Conservation (phyloP, 2,329 filamentous ascomycete species). For the Westerdykella aurantiaca region DNA sequence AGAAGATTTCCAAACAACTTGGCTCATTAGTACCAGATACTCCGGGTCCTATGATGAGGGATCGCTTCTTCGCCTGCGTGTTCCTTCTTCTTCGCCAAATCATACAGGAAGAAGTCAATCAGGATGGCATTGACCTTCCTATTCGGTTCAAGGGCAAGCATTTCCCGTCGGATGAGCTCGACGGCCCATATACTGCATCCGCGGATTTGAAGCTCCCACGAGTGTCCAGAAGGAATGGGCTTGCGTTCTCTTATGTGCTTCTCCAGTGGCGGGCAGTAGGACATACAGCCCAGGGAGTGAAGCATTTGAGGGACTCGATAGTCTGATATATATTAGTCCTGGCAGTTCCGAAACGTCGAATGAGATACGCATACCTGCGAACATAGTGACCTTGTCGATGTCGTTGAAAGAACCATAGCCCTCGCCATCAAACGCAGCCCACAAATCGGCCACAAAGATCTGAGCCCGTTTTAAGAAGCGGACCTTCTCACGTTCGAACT, state of each 20-base stretch:
- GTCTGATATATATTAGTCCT: conserved; percentile 46
- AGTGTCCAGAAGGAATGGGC: conserved; percentile 63
- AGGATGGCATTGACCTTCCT: conserved; percentile 75
- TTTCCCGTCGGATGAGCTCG: conserved; percentile 79
- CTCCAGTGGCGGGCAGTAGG: conserved; percentile 76
- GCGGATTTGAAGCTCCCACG: conserved; percentile 81
- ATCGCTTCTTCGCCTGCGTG: conserved; percentile 41
- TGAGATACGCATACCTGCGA: conserved; percentile 54
- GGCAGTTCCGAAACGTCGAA: conserved; percentile 2
- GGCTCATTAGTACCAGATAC: conserved; percentile 75
- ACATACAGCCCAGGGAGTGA: conserved; percentile 72
- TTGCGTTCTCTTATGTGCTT: conserved; percentile 60
- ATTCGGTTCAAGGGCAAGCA: conserved; percentile 65
- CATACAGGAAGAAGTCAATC: conserved; percentile 96
- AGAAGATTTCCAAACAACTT: too few species aligned
- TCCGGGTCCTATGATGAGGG: conserved; percentile 83
- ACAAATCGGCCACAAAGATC: conserved; percentile 91
- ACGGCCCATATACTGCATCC: conserved; percentile 95
- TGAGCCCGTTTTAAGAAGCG: conserved; percentile 90
- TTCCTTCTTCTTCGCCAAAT: conserved; percentile 85
- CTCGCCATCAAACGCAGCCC: conserved; percentile 87
- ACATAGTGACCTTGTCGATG: conserved; percentile 96
- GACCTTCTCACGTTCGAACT: conserved; percentile 68
- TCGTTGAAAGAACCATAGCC: conserved; percentile 77
- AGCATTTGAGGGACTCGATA: conserved; percentile 95